Base-by-base conservation (phyloP, 2,329 filamentous ascomycete genomes). In the Alternaria arbusti region DNA sequence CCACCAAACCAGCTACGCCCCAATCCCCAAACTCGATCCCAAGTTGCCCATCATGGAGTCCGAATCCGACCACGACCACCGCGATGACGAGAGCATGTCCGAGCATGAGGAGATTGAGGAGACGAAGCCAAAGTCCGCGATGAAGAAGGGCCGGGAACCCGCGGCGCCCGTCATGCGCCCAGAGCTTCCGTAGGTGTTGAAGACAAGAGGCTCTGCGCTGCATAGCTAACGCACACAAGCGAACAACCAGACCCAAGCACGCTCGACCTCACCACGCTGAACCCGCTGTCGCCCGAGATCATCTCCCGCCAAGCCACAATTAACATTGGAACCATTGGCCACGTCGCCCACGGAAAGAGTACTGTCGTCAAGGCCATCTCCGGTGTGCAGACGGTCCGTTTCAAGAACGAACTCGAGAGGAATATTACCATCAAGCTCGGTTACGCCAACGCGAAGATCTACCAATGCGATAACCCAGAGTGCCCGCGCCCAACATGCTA, bases 391-490 rank as follows among this genome's bases (percentile, higher is more conserved):
- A 99, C 96, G 17, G 96, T 99, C 79, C 90, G 96, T 74, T 99
- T 99, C 88, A 99, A 99, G 91, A 99, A 98, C 86, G 96, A 99
- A 85, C 85, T 97, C 84, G 96, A 98, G 85, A 89, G 96, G 79
- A 99, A 99, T 83, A 99, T 99, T 79, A 99, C 96, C 77, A 99
- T 99, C 87, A 99, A 99, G 89, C 89, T 99, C 76, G 96, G 96
- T 81, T 99, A 99, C 82, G 96, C 96, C 81, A 99, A 99, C 82
- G 96, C 96, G 76, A 98, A 99, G 85, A 94, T 99, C 82, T 99
- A 98, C 90, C 93, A 97, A 87, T 99, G 96, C 83, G 93, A 97
- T 83, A 97, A 93, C 83, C 81, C 85, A 57, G 90, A 92, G 71
- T 99, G 96, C 85, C 96, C 96, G 64, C 88, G 96, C 75, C 96